A percentile compares a stretch with the other conserved stretches of the same genome.
These are phyloP conservation scores for Pseudonitzschia multiseries DNA, from an alignment of 108 stramenopile genomes.

Conservation along the genomic window DNA sequence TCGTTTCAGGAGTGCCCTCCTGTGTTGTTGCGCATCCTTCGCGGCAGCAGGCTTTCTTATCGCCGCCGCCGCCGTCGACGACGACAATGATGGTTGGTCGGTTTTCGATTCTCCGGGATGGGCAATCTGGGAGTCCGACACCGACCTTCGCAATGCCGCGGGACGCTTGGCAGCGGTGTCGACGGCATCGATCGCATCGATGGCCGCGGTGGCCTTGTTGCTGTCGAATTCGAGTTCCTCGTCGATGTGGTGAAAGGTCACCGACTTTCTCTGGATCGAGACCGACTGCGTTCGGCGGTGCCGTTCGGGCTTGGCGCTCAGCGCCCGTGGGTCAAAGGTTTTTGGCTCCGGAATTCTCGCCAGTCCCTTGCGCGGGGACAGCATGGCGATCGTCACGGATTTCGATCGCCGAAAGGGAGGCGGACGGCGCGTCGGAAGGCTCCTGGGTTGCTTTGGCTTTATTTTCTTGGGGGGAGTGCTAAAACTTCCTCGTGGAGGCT, in stretches of 20 bases:
- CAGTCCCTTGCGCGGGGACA: neutral
- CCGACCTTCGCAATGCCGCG: neutral
- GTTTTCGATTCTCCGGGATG: neutral
- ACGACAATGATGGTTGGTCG: neutral
- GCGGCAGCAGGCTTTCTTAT: neutral
- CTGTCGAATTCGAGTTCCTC: slow-evolving; percentile 18
- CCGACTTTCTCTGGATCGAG: slow-evolving; percentile 14
- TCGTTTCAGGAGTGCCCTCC: too few relatives aligned
- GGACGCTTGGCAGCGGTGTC: neutral
- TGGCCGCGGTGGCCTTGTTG: neutral
- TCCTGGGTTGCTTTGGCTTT: neutral
- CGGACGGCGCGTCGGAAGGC: neutral
- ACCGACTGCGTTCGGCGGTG: neutral
- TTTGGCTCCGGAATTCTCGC: neutral
- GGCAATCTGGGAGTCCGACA: slow-evolving; percentile 24
- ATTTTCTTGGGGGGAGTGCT: neutral
- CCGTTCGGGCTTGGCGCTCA: too few relatives aligned
- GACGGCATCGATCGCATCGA: slow-evolving; percentile 4
- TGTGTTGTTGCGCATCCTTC: slow-evolving; percentile 5
- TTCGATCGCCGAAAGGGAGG: slow-evolving; percentile 1
- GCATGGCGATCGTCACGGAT: neutral
- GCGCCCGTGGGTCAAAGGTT: neutral
- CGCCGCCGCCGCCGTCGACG: neutral
- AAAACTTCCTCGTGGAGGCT: too few relatives aligned
- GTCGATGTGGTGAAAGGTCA: slow-evolving; percentile 28